Evolutionary conservation across 2,329 filamentous ascomycete species (phyloP).

Genomic region (Colletotrichum truncatum): DNA sequence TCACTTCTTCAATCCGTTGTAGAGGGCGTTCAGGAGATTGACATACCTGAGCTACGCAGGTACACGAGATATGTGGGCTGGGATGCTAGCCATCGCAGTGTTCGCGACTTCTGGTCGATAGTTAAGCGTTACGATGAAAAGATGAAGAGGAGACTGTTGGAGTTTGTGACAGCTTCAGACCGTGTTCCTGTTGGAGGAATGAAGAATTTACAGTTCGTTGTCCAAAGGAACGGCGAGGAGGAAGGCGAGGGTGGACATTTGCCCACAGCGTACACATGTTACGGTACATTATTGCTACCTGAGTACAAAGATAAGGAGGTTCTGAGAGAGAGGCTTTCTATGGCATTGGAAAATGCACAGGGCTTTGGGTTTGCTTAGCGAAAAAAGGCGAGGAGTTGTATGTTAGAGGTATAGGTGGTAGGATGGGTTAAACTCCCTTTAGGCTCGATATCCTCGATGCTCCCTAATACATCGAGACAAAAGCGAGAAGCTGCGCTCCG

Average conservation of each 20-base stretch:
- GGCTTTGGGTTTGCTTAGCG: slow-evolving; percentile 84
- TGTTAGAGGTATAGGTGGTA: neutral
- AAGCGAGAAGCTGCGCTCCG: no score
- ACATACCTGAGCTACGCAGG: slow-evolving; percentile 76
- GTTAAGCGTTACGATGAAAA: slow-evolving; percentile 73
- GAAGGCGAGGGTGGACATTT: slow-evolving; percentile 64
- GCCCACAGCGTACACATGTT: slow-evolving; percentile 93
- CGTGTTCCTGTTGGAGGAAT: slow-evolving; percentile 89
- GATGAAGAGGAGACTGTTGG: slow-evolving; percentile 80
- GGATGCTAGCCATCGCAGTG: slow-evolving; percentile 72
- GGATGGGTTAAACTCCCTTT: neutral
- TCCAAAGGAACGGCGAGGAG: slow-evolving; percentile 80
- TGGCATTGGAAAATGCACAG: slow-evolving; percentile 87
- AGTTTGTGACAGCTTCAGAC: slow-evolving; percentile 95
- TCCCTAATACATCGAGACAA: neutral
- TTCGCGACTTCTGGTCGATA: slow-evolving; percentile 86
- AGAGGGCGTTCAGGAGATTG: slow-evolving; percentile 85
- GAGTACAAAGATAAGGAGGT: slow-evolving; percentile 79
- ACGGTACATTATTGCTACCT: slow-evolving; percentile 86
- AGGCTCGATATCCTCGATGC: neutral
- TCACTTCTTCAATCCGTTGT: slow-evolving; percentile 78
- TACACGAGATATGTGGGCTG: slow-evolving; percentile 86
- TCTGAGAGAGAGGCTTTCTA: slow-evolving; percentile 77
- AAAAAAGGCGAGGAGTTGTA: neutral
- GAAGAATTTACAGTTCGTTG: slow-evolving; percentile 81